Conservation (phyloP, 306 rosid species). For the Elaeagnus macrophylla region DNA sequence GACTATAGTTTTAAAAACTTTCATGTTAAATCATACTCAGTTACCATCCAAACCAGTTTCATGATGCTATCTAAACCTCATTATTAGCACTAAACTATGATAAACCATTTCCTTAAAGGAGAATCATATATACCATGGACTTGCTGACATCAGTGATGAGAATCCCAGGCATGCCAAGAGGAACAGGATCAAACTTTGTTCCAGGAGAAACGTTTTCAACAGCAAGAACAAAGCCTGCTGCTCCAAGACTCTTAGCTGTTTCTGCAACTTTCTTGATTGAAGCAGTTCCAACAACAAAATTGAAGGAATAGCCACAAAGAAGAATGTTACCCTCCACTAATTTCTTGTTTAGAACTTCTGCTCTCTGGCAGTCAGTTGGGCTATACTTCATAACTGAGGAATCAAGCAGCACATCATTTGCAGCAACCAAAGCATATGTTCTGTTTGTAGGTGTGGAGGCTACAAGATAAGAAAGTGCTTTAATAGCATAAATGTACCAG, state of each 20-base stretch:
- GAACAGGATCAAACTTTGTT: conserved; percentile 93
- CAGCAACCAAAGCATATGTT: conserved; percentile 83
- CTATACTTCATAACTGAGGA: conserved; percentile 74
- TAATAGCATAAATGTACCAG: conserved; percentile 6
- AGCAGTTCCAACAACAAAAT: conserved; percentile 80
- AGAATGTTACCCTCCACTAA: conserved; percentile 89
- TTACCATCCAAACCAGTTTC: not conserved
- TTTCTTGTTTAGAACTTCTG: conserved; percentile 80
- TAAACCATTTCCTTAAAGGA: not conserved
- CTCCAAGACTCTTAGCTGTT: conserved; percentile 92
- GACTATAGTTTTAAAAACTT: not conserved
- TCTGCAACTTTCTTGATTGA: conserved; percentile 79
- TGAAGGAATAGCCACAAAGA: conserved; percentile 98
- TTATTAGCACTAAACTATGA: conserved; percentile 1
- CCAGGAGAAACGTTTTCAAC: conserved; percentile 93
- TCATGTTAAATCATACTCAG: not conserved
- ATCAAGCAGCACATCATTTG: conserved; percentile 86
- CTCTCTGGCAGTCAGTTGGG: conserved; percentile 92
- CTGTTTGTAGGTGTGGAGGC: conserved; percentile 71
- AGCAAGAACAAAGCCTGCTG: conserved; percentile 91
- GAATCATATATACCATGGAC: conserved; percentile 53
- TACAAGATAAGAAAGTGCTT: conserved; percentile 32
- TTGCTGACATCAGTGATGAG: conserved; percentile 67
- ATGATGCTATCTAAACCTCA: not conserved
- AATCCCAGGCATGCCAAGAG: conserved; percentile 85